Conservation (phyloP, 1,284 basidiomycete genomes). For the Cryptococcus wingfieldii region DNA sequence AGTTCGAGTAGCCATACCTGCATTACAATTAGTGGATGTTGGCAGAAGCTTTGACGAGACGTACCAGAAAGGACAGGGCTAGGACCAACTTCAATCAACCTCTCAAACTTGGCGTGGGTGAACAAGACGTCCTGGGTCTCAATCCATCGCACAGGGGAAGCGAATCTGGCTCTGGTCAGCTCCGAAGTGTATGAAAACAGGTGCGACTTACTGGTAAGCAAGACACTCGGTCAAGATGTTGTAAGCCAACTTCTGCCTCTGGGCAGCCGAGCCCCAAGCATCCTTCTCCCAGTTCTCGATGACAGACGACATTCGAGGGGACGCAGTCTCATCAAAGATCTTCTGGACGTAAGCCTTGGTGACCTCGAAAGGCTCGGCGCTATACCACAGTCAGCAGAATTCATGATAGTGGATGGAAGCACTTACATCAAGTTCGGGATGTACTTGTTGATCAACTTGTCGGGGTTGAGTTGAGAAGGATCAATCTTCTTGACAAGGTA, state of each 20-base stretch:
- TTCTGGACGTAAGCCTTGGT: constrained; percentile 85
- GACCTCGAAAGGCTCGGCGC: constrained; percentile 86
- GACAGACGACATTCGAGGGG: constrained; percentile 86
- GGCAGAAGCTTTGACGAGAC: not conserved
- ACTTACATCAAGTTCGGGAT: constrained; percentile 83
- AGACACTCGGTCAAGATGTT: constrained; percentile 93
- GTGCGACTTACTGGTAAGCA: constrained; percentile 67
- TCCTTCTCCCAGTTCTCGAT: constrained; percentile 91
- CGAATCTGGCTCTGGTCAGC: constrained; percentile 43
- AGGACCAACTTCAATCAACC: constrained; percentile 92
- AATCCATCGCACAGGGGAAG: constrained; percentile 96
- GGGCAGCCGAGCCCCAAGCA: constrained; percentile 72
- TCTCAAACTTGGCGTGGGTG: constrained; percentile 81
- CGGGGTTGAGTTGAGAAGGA: constrained; percentile 79
- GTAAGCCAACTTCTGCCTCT: constrained; percentile 89
- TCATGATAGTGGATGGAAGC: not conserved
- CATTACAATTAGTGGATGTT: constrained; percentile 30
- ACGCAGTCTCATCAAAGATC: constrained; percentile 92
- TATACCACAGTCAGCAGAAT: constrained; percentile 7
- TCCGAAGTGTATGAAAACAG: constrained; percentile 51
- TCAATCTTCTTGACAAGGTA: constrained; percentile 99
- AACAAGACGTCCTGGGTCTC: constrained; percentile 97
- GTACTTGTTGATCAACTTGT: constrained; percentile 88
- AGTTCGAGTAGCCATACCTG: constrained; percentile 86
- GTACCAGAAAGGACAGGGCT: constrained; percentile 77